Base-by-base conservation (phyloP, 2,329 filamentous ascomycete genomes). In the Scopulariopsis brevicaulis region DNA sequence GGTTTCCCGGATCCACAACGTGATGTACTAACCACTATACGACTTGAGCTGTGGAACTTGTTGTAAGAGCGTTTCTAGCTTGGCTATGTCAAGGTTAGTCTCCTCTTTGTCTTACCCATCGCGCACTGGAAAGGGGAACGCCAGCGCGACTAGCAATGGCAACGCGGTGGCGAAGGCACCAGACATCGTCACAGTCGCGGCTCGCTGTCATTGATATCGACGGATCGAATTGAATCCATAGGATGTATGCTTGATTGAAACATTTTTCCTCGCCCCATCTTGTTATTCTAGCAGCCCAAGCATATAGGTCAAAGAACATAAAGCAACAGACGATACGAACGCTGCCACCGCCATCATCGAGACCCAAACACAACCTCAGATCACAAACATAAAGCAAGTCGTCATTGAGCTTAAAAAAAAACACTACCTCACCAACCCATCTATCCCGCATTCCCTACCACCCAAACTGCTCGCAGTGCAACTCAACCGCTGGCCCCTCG, bases 401-500 rank as follows among this genome's bases (percentile, higher is more conserved):
- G 22, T 46, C 35, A 35, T 55, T 18, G 53, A 46, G 4, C 28
- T 55, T 37, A 55, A 40, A 28, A 8, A 48, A 28, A 43, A 34
- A 22, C n/a, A n/a, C 37, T 22, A 32, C 11, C 35, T 20, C 37
- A 18, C 11, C 37, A 43, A 46, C 12, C 20, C 20, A 48, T 20
- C n/a, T 28, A 55, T 20, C n/a, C 15, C 25, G 10, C 15, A 20
- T 11, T 50, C 22, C 22, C 46, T 61, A 75, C 73, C 73, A 76
- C 5, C 70, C 74, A 64, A 78, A 78, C 51, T 74, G 67, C 65
- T 79, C 77, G 56, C 73, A 74, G 65, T 79, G 76, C 15, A 79
- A 65, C 61, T 77, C 76, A 3, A 80, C 65, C 28, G 71, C 71
- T 2, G 76, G 74, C 1, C 76, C 75, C 8, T 70, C 67, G 0